Evolutionary conservation across 2,329 filamentous ascomycete species (phyloP).

Genomic region (Thyridium curvatum): DNA sequence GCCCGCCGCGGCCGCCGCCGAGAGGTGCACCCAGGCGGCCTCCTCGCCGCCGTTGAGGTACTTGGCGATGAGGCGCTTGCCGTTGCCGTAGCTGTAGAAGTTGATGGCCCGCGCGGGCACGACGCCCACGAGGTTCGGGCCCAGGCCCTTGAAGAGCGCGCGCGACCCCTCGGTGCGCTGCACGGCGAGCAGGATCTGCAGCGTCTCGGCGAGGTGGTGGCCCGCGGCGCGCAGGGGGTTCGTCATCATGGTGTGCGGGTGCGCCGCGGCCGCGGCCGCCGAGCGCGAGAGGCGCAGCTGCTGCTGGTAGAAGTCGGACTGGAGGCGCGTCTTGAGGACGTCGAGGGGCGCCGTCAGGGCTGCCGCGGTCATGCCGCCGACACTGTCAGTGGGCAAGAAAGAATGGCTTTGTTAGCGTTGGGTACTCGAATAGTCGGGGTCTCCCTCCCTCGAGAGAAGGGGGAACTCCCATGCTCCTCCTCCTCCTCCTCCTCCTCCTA

Average conservation of each 20-base stretch:
- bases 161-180: constrained; percentile 76
- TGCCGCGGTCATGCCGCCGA: constrained; percentile 86
- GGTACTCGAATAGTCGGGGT: background rate
- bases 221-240: constrained; percentile 59
- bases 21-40: constrained; percentile 70
- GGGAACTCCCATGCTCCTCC: too few relatives aligned
- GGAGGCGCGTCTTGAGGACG: constrained; percentile 86
- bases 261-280: constrained; percentile 48
- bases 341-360: constrained; percentile 92
- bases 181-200: constrained; percentile 78
- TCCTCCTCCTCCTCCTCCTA: background rate
- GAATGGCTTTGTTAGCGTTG: background rate
- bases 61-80: constrained; percentile 74
- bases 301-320: constrained; percentile 90
- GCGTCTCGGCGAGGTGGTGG: constrained; percentile 77
- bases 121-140: constrained; percentile 83
- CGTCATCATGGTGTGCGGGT: constrained; percentile 29
- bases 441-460: too few relatives aligned
- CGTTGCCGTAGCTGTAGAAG: constrained; percentile 90
- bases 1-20: constrained; percentile 70
- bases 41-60: constrained; percentile 66
- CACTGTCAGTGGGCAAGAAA: constrained; percentile 35
- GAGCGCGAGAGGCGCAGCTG: constrained; percentile 65
- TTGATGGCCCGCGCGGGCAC: constrained; percentile 88
- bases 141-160: constrained; percentile 87